Evolutionary conservation across 1,139 yeast species (phyloP).

Genomic region (Nakaseomyces bracarensis): DNA sequence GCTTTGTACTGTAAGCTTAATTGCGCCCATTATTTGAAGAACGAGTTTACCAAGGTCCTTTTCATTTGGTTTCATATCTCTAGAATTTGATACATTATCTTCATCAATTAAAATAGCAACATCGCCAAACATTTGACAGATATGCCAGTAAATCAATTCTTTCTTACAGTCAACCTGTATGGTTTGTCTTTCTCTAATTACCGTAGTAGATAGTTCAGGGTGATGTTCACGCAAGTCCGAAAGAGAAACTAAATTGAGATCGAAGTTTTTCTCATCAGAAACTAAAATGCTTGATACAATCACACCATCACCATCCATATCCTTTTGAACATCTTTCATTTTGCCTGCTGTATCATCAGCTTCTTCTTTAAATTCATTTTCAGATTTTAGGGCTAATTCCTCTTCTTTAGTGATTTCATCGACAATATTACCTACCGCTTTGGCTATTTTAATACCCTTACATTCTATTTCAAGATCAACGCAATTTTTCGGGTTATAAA

Average conservation of each 20-base stretch:
- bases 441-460: constrained; percentile 77
- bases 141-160: constrained; percentile 76
- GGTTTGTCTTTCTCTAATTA: constrained; percentile 73
- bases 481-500: constrained; percentile 88
- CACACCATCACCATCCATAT: constrained; percentile 20
- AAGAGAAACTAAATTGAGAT: constrained; percentile 68
- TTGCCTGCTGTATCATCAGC: constrained; percentile 20
- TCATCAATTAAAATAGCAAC: constrained; percentile 59
- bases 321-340: constrained; percentile 7
- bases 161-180: constrained; percentile 73
- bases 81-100: constrained; percentile 27
- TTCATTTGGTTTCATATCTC: constrained; percentile 28
- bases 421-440: constrained; percentile 73
- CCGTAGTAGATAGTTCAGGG: constrained; percentile 77
- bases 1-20: constrained; percentile 45
- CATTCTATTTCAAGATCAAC: constrained; percentile 69
- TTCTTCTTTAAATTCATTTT: constrained; percentile 15
- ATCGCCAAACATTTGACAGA: constrained; percentile 91
- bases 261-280: constrained; percentile 70
- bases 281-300: constrained; percentile 81
- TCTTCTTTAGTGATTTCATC: constrained; percentile 36
- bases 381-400: constrained; percentile 4
- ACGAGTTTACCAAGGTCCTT: constrained; percentile 33
- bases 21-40: constrained; percentile 42
- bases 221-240: constrained; percentile 78